phyloP scores from a whole-genome alignment of 2,329 filamentous ascomycete genomes.

The Aspergillus hiratsukae region DNA sequence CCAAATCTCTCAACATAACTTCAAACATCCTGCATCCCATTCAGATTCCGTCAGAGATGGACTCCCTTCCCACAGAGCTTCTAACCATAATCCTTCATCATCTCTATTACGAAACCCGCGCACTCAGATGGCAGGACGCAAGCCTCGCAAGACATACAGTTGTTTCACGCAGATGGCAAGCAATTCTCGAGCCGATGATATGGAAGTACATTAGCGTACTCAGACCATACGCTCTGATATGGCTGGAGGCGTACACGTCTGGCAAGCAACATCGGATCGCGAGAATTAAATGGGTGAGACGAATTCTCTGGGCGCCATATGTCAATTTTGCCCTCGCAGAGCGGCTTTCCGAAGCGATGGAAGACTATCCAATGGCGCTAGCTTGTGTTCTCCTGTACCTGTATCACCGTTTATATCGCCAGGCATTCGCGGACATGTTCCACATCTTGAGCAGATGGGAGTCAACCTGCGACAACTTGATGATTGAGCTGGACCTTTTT shows the following conservation, averaged over 20 bases:
- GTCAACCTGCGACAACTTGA: no score
- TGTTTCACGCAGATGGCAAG: background rate
- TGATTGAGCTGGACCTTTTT: no score
- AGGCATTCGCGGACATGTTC: no score
- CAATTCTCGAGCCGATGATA: background rate
- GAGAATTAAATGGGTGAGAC: background rate
- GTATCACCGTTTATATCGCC: no score
- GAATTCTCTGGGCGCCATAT: background rate
- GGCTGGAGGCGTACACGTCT: background rate
- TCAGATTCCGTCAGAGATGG: background rate
- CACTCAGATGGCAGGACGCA: background rate
- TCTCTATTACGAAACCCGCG: background rate
- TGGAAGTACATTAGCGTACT: background rate
- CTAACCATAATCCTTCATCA: background rate
- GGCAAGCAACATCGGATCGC: background rate
- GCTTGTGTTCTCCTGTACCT: no score
- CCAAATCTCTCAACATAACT: background rate
- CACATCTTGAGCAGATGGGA: no score
- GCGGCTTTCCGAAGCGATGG: background rate
- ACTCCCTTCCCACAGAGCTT: background rate
- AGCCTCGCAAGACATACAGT: background rate
- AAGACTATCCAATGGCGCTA: no score
- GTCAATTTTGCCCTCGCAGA: background rate
- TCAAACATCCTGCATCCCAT: background rate
- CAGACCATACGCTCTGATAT: background rate